Conservation (phyloP, 2,329 filamentous ascomycete genomes). For the Colletotrichum sansevieriae region DNA sequence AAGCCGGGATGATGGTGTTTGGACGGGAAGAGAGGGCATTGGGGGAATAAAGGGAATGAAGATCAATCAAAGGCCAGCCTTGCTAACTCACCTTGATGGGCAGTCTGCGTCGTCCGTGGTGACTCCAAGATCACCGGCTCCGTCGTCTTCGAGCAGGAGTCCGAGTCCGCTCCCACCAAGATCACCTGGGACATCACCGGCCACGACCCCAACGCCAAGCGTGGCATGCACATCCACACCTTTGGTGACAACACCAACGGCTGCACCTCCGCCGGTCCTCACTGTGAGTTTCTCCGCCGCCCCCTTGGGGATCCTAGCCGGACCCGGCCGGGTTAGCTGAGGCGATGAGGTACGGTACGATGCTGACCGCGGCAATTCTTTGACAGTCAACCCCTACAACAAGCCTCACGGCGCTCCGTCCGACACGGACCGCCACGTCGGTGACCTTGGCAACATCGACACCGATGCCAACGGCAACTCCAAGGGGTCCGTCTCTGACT, state of each 20-base stretch:
- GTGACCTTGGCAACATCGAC: slow-evolving; percentile 97
- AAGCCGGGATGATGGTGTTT: slow-evolving; percentile 13
- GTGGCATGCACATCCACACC: slow-evolving; percentile 98
- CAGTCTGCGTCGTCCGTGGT: slow-evolving; percentile 97
- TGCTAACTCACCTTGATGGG: slow-evolving; percentile 36
- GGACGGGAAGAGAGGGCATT: not conserved
- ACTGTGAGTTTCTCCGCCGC: slow-evolving; percentile 75
- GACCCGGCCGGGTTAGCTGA: not conserved
- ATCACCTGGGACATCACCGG: slow-evolving; percentile 93
- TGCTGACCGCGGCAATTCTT: slow-evolving; percentile 19
- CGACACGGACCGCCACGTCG: slow-evolving; percentile 91
- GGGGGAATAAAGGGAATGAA: slow-evolving; percentile 8
- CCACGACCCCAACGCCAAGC: slow-evolving; percentile 94
- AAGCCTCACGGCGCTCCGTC: slow-evolving; percentile 91
- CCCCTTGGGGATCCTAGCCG: not conserved
- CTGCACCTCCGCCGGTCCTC: slow-evolving; percentile 97
- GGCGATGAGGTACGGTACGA: not conserved
- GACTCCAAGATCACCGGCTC: slow-evolving; percentile 96
- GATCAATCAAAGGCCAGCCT: slow-evolving; percentile 42
- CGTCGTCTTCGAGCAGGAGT: slow-evolving; percentile 93
- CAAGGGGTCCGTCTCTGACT: slow-evolving; percentile 84
- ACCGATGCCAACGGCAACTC: slow-evolving; percentile 94
- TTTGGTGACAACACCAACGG: slow-evolving; percentile 99
- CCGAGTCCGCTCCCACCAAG: slow-evolving; percentile 84
- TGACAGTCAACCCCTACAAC: slow-evolving; percentile 89